These are phyloP conservation scores for Oryza australiensis DNA, from an alignment of 176 grass and related monocot genomes.

Conservation along the genomic window DNA sequence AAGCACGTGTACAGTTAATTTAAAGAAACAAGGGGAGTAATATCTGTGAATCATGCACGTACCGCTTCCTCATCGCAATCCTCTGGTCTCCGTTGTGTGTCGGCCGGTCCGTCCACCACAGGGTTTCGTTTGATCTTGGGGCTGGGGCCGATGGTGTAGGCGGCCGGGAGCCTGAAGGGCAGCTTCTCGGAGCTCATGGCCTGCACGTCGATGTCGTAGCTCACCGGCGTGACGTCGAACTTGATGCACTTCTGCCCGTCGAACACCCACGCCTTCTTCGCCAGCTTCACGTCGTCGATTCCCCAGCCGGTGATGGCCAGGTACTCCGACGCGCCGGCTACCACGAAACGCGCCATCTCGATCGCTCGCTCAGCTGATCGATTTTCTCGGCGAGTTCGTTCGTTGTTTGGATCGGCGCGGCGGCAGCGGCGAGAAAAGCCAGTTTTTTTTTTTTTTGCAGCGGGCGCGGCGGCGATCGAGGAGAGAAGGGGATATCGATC, in stretches of 20 bases:
- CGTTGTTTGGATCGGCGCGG: too few species aligned
- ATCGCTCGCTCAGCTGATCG: too few species aligned
- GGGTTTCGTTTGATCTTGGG: slow-evolving; percentile 19
- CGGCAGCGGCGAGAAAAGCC: too few species aligned
- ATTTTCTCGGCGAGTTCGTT: too few species aligned
- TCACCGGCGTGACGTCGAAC: slow-evolving; percentile 73
- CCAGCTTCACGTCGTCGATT: slow-evolving; percentile 61
- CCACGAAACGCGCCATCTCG: slow-evolving; percentile 35
- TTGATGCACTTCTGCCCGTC: slow-evolving; percentile 47
- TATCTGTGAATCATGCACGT: too few species aligned
- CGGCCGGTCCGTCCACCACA: too few species aligned
- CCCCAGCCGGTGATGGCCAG: slow-evolving; percentile 62
- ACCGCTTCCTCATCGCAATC: background rate
- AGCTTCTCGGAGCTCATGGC: slow-evolving; percentile 97
- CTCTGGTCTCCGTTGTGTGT: too few species aligned
- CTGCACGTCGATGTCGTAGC: slow-evolving; percentile 65
- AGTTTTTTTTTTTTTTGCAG: too few species aligned
- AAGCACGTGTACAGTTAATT: too few species aligned
- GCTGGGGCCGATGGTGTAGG: slow-evolving; percentile 72
- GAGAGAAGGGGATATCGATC: too few species aligned
- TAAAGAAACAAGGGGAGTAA: too few species aligned
- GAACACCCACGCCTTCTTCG: slow-evolving; percentile 64
- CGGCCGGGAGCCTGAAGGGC: slow-evolving; percentile 78
- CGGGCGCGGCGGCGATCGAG: too few species aligned
- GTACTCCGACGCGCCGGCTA: slow-evolving; percentile 69